Percentiles rank a stretch among this genome's conserved stretches.
Evolutionary conservation across 306 rosid genomes (phyloP).

Genomic region (Cucurbita maxima): DNA sequence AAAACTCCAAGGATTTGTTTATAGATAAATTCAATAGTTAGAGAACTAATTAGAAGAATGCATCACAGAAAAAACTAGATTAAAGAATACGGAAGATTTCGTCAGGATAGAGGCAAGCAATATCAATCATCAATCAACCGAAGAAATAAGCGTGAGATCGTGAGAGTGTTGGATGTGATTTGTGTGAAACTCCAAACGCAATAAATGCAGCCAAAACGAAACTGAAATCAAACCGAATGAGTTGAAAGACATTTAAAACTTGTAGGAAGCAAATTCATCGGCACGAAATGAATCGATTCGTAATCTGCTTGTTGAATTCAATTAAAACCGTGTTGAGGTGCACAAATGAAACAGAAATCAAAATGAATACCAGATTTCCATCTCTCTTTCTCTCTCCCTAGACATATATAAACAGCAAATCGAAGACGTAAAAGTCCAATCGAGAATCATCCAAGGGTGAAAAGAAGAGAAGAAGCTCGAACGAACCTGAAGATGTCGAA

Average conservation of each 20-base stretch:
- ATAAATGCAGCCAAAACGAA: neutral
- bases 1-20: no score
- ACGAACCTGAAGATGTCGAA: neutral
- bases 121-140: neutral
- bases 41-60: no score
- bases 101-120: no score
- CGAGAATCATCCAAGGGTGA: neutral
- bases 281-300: neutral
- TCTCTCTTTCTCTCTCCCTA: neutral
- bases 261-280: neutral
- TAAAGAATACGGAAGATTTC: no score
- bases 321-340: no score
- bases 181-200: neutral
- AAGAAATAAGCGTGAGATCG: neutral
- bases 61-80: no score
- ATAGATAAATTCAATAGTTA: no score
- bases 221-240: neutral
- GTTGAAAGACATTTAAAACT: neutral
- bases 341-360: neutral
- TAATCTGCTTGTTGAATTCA: neutral
- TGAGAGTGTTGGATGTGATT: neutral
- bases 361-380: neutral
- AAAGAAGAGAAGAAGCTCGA: neutral
- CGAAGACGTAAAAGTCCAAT: neutral
- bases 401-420: neutral